Evolutionary conservation across 768 basidiomycete genomes (phyloP), one percentile per base, ranked within the genome.

Genomic region (Termitomyces titanicus): DNA sequence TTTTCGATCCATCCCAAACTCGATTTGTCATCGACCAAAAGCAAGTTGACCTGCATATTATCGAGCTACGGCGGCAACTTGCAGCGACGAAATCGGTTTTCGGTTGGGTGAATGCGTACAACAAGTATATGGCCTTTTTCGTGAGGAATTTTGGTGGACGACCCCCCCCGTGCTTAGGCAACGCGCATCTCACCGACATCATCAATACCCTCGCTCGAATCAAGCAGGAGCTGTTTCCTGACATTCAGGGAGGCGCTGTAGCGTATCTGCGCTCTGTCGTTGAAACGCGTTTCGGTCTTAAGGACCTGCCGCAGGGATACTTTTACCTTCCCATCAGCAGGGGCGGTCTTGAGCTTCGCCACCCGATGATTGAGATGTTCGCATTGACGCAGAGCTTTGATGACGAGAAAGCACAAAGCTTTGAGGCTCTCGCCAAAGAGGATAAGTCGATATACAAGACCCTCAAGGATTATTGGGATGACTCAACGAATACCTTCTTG

Each of bases 351-450:
- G 68, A 68, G 51, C 53, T 71, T 12, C 63, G 64, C 46, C 72
- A 77, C 44, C 68, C 70, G 1, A 69, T 76, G 62, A 62, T 77
- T 20, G 72, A 74, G 51, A 63, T 73, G 20, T 64, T 76, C 37
- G 65, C 70, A 1, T 48, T 74, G 53, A 59, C 47, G 48, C 46
- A 56, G 5, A 61, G 44, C n/a, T 31, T 52, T 1, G 31, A 47
- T 18, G 20, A 47, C 13, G 46, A 43, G 34, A 24, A 43, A 27
- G 27, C n/a, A 35, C 51, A 29, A n/a, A 50, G 45, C 25, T 68
- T 65, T 47, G 40, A 56, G 24, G 63, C 61, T 31, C 54, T 62
- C 12, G 61, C 68, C 12, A 54, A 65, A 20, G 33, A 63, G 17
- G 74, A 75, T 54, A 40, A 49, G 20, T 56, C 61, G 8, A 50